Percentiles rank a stretch among this genome's conserved stretches.
These are phyloP conservation scores for Solanum piurae DNA, from an alignment of 257 asterid species.

Conservation along the genomic window DNA sequence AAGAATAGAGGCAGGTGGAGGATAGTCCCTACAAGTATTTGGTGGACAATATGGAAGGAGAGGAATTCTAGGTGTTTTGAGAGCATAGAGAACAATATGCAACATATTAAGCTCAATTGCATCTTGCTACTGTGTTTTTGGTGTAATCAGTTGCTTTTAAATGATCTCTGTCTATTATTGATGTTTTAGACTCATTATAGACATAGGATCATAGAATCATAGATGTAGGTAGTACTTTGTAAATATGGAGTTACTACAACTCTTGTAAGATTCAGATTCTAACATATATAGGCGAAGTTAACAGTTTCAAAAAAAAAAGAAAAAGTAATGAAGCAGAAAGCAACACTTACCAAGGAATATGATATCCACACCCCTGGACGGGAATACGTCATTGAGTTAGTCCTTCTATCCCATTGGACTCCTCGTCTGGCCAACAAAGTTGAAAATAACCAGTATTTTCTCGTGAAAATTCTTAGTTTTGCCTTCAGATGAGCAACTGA, in stretches of 20 bases:
- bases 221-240: not conserved
- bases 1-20: not conserved
- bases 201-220: not conserved
- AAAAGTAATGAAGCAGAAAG: constrained; percentile 2
- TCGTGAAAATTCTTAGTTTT: constrained; percentile 6
- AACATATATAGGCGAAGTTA: not conserved
- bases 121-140: not conserved
- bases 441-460: constrained; percentile 16
- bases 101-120: not conserved
- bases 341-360: constrained; percentile 14
- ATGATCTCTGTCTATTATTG: not conserved
- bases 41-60: not conserved
- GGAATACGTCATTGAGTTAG: constrained; percentile 14
- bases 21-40: not conserved
- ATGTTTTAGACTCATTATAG: not conserved
- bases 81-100: not conserved
- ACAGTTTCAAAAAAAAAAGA: not conserved
- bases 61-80: not conserved
- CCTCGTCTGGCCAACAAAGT: constrained; percentile 17
- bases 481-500: constrained; percentile 13
- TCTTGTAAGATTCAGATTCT: not conserved
- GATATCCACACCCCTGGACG: constrained; percentile 6
- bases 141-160: not conserved
- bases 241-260: not conserved
- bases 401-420: constrained; percentile 18